A percentile compares a stretch with the other conserved stretches of the same genome.
phyloP scores from a whole-genome alignment of 2,329 filamentous ascomycete species.

The Hypoxylon sp. region DNA sequence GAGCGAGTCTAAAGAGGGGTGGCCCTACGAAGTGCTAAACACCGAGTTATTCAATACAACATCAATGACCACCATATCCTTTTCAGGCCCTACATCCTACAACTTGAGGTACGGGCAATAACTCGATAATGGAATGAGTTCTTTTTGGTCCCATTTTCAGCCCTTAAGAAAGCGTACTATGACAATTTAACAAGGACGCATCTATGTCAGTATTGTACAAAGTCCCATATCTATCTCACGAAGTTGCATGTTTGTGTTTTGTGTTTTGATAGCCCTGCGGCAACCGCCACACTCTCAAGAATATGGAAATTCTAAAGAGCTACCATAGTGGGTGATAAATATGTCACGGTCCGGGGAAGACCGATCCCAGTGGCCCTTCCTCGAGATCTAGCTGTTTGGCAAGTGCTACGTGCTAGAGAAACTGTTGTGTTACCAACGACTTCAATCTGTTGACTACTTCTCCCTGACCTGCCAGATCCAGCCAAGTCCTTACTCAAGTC shows the following conservation, averaged over 20 bases:
- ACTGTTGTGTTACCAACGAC: constrained; percentile 9
- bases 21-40: neutral
- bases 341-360: constrained; percentile 20
- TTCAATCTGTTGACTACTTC: neutral
- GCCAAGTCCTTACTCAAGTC: neutral
- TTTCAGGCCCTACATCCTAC: neutral
- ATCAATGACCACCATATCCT: too few species aligned
- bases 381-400: neutral
- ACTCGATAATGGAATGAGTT: neutral
- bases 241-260: too few species aligned
- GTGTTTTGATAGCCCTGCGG: neutral
- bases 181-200: neutral
- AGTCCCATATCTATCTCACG: too few species aligned
- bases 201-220: too few species aligned
- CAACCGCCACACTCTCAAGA: neutral
- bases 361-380: constrained; percentile 5
- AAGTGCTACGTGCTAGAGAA: neutral
- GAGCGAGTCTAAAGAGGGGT: neutral
- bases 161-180: too few species aligned
- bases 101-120: neutral
- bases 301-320: constrained; percentile 9
- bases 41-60: too few species aligned
- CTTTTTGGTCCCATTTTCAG: neutral
- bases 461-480: neutral
- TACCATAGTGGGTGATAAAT: constrained; percentile 3